Evolutionary conservation across 805 yeast species (phyloP), one percentile per base, ranked within the genome.

Genomic region (Kregervanrija fluxuum): DNA sequence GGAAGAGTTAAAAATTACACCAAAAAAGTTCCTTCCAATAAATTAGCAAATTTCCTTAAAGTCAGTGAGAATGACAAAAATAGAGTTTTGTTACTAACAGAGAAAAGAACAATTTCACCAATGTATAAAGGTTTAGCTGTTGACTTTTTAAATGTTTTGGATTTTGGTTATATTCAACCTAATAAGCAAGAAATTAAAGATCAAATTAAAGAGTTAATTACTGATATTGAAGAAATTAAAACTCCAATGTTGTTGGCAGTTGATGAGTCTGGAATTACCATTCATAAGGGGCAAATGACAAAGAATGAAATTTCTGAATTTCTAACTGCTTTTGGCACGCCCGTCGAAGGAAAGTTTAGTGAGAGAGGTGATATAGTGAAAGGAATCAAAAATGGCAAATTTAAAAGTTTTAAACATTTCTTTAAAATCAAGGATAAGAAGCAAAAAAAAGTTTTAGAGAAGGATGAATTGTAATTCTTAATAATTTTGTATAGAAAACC

Each of bases 1-100:
- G 70, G 80, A 1, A 69, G 86, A 51, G 67, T 84, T 40, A 82
- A 82, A 60, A 83, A 80, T 54, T 81, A 82, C 54, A 82, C 80
- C 10, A 77, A 74, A 56, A 73, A 75, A 54, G 56, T 80, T 17
- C 61, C 64, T 6, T 52, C 57, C 1, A 60, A 58, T 1, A 69
- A 61, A 31, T 40, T 74, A 11, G 54, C 58, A 2, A 51, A 57
- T 5, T 66, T 57, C 54, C 33, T 63, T 40, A 32, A 47, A 2
- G 48, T 54, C 4, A 14, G 37, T 1, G 39, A 44, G 6, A 43
- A 46, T 4, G 41, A 48, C 12, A 51, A 51, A 30, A 61, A 65
- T 16, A 70, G 75, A 52, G 68, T 76, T 4, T 59, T 85, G 6
- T 65, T 83, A n/a, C 50, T 85, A 22, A 70, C 87, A 1, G 67